Base-by-base conservation (phyloP, 1,139 yeast species). In the Saccharomyces hybrid region DNA sequence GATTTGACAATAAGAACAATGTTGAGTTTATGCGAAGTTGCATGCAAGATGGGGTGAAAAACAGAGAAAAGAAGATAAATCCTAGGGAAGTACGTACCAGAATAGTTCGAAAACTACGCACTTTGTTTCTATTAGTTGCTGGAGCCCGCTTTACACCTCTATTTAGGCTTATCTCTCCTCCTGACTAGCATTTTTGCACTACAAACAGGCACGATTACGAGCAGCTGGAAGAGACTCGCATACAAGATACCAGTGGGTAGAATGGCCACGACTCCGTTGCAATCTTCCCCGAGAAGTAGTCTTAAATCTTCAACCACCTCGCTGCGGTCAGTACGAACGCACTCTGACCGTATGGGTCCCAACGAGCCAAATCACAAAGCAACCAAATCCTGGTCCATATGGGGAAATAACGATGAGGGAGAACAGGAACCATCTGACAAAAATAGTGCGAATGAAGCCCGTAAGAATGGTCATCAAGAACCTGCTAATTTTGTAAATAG, bases 81-180 rank as follows among this genome's bases (percentile, higher is more conserved):
- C 13, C 42, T 8, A 14, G 13, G 23, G 11, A 38, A 16, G 11
- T 8, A 38, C 42, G 11, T n/a, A 38, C 23, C 25, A 38, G 11
- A 38, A 38, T 38, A 38, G 25, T 38, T 38, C 9, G 23, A 38
- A 38, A 16, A 14, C 23, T n/a, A 9, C 23, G 5, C 13, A 3
- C 11, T 38, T 14, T 38, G 42, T 38, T 38, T 16, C 42, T 38
- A 8, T 38, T 38, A 38, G 42, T 38, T 3, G 11, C 42, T 14
- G 23, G 5, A 38, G 8, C 23, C 42, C 4, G 42, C 20, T 38
- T 38, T 8, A 38, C 23, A 9, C 42, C 34, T 16, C 34, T 47
- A 48, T 47, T 38, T 23, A 8, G 42, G 34, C 55, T 48, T 38
- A 38, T 38, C 23, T 38, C 13, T 38, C 23, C 25, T 38, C 42